Percentiles rank a stretch among this genome's conserved stretches.
phyloP scores from a whole-genome alignment of 179 eudicot species.

The Carnegiea gigantea region DNA sequence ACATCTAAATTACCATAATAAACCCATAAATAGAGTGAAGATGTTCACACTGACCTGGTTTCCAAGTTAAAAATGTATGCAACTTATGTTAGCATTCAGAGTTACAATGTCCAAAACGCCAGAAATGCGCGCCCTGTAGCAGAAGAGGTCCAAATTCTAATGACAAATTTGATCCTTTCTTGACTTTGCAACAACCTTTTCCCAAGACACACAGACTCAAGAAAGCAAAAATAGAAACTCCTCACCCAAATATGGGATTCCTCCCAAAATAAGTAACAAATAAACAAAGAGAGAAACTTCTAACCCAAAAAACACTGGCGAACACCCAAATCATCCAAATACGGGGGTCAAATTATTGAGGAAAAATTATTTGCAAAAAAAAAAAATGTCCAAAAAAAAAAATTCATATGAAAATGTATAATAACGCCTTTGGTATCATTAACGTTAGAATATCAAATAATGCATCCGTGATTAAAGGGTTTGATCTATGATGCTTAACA shows the following conservation, averaged over 20 bases:
- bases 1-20: not conserved
- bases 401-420: not conserved
- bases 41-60: not conserved
- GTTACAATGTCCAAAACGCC: not conserved
- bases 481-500: no score
- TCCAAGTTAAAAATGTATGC: not conserved
- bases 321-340: slow-evolving; percentile 5
- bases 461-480: no score
- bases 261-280: not conserved
- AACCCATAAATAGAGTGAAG: not conserved
- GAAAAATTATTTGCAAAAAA: not conserved
- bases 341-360: not conserved
- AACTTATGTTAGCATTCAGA: not conserved
- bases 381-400: not conserved
- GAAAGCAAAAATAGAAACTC: not conserved
- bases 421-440: not conserved
- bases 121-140: not conserved
- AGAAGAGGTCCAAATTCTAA: not conserved
- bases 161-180: not conserved
- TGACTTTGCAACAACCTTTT: slow-evolving; percentile 7
- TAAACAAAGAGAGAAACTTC: not conserved
- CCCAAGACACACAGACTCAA: not conserved
- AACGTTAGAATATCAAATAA: not conserved
- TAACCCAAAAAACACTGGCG: not conserved
- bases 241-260: not conserved